Evolutionary conservation across 441 rosid species (phyloP), one percentile per base, ranked within the genome.

Genomic region (Pelargonium exstipulatum): DNA sequence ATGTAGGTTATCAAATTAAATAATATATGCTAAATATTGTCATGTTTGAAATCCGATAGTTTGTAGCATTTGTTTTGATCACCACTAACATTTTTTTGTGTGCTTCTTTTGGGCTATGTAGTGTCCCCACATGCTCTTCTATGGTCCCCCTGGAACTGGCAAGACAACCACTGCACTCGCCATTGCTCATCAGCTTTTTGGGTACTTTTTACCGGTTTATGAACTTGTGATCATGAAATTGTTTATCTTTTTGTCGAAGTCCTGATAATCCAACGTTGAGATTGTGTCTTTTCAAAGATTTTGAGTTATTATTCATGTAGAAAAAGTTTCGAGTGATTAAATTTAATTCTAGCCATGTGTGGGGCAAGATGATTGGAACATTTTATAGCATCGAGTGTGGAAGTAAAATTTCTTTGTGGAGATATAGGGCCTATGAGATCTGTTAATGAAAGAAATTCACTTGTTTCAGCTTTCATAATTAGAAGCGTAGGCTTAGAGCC

Each of bases 81-180:
- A 14, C 18, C 17, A n/a, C 2, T 51, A 51, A 51, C 17, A 51
- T 13, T 5, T 51, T 16, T 51, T 51, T 2, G 64, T 7, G 45
- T 42, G 17, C 20, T 46, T 5, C 64, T n/a, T 46, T 24, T n/a
- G 46, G 46, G n/a, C 64, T 61, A 45, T 77, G 42, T 62, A 94
- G 99, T 91, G 96, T 62, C 96, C 97, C 0, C 97, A 94, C 72
- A 90, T 94, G 99, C 92, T 91, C 71, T 90, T 94, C 76, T 94
- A 91, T 67, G 99, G 97, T 37, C 99, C 97, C 0, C 96, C 96
- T 12, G 96, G 99, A 16, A 94, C 96, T 0, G 96, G 97, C 0
- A 94, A 94, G 82, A 94, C 99, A 73, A 94, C 99, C 72, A 87
- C 94, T 1, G 96, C 96, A 5, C 90, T 94, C 46, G 97, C 99